phyloP scores from a whole-genome alignment of 1,284 basidiomycete genomes.

The Volvariella volvacea region DNA sequence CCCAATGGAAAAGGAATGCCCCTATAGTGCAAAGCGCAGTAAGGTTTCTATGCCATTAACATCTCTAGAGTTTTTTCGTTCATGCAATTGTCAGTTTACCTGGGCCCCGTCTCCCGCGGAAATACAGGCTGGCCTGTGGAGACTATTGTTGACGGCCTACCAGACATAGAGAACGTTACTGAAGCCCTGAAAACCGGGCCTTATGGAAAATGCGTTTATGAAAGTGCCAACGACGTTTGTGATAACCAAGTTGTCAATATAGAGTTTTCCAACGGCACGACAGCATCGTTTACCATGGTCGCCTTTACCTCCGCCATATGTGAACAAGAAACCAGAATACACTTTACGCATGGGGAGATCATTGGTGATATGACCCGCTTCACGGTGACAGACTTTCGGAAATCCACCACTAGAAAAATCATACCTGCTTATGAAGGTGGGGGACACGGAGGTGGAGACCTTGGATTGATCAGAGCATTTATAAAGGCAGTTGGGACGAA shows the following conservation, averaged over 20 bases:
- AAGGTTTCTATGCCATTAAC: constrained; percentile 17
- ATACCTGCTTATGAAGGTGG: constrained; percentile 54
- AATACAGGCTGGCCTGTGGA: constrained; percentile 55
- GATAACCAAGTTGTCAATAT: constrained; percentile 82
- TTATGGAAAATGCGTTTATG: constrained; percentile 83
- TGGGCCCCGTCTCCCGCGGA: constrained; percentile 56
- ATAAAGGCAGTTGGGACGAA: constrained; percentile 62
- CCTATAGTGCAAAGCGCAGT: constrained; percentile 85
- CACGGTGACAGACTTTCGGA: constrained; percentile 74
- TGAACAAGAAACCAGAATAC: constrained; percentile 68
- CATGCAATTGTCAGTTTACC: constrained; percentile 47
- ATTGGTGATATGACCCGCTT: constrained; percentile 75
- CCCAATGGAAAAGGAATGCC: constrained; percentile 60
- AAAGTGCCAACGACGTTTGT: constrained; percentile 74
- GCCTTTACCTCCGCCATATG: constrained; percentile 68
- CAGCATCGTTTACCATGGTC: constrained; percentile 80
- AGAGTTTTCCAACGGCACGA: constrained; percentile 71
- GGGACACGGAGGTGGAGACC: constrained; percentile 78
- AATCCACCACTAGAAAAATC: constrained; percentile 38
- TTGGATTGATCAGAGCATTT: constrained; percentile 66
- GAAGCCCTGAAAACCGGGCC: constrained; percentile 55
- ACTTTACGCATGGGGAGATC: constrained; percentile 79
- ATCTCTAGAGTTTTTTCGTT: neutral
- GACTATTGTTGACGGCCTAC: constrained; percentile 68
- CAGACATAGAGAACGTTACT: constrained; percentile 74